These are phyloP conservation scores for Penicillium verhagenii DNA, from an alignment of 495 filamentous ascomycete species.

Conservation along the genomic window DNA sequence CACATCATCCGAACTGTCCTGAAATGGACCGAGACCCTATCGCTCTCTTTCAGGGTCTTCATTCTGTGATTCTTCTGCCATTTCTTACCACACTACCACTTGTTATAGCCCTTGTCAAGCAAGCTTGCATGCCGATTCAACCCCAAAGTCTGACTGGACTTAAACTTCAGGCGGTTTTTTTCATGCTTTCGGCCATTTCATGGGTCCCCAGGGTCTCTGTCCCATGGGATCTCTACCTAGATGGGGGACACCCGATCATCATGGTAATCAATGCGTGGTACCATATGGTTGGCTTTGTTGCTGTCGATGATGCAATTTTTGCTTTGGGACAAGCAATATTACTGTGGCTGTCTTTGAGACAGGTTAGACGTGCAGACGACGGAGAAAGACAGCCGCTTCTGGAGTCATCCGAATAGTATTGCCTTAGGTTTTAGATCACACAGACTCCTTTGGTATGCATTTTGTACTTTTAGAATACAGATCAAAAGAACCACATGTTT, in stretches of 20 bases:
- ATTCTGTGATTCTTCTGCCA: not conserved
- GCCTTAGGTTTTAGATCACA: no score
- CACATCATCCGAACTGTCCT: not conserved
- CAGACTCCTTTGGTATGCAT: no score
- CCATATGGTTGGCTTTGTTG: not conserved
- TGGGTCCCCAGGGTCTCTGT: not conserved
- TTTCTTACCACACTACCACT: not conserved
- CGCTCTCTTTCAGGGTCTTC: not conserved
- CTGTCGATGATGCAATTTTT: not conserved
- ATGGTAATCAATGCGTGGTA: not conserved
- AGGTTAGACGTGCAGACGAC: not conserved
- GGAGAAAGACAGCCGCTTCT: not conserved
- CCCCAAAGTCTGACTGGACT: not conserved
- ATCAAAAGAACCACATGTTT: slow-evolving; percentile 5
- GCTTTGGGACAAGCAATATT: not conserved
- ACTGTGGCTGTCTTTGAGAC: not conserved
- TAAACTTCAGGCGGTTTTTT: not conserved
- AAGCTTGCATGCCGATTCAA: not conserved
- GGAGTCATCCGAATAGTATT: not conserved
- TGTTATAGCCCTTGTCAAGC: not conserved
- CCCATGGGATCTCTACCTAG: not conserved
- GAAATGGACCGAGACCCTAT: not conserved
- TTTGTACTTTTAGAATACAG: no score
- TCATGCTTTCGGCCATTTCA: not conserved
- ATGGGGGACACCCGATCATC: not conserved